Conservation (phyloP, 345 rosid genomes). For the Eucalyptus polyanthemos region DNA sequence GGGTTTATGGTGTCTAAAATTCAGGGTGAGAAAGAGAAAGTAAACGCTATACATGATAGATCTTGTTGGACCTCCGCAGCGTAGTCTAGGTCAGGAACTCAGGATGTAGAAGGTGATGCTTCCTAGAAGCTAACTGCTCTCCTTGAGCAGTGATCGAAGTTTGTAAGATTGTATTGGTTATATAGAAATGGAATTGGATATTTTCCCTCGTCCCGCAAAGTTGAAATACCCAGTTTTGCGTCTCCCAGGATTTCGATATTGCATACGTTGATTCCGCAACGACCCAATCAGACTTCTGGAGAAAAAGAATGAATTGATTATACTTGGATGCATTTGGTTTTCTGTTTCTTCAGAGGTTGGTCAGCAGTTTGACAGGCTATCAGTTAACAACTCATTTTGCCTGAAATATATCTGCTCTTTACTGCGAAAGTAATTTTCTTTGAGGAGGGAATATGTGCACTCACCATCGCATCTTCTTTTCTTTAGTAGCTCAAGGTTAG, state of each 20-base stretch:
- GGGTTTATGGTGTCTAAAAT: not conserved
- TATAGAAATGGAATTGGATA: not conserved
- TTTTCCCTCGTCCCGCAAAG: not conserved
- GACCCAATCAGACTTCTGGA: not conserved
- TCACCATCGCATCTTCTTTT: not conserved
- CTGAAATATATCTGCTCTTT: not conserved
- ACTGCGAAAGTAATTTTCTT: not conserved
- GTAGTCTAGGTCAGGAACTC: not conserved
- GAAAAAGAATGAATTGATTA: not conserved
- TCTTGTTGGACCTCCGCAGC: not conserved
- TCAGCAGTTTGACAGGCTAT: not conserved
- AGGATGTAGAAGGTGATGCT: not conserved
- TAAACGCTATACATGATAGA: not conserved
- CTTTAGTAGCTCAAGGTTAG: not conserved
- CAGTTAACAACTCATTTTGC: not conserved
- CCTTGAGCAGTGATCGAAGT: not conserved
- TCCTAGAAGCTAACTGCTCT: not conserved
- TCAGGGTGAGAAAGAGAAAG: not conserved
- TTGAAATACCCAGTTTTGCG: not conserved
- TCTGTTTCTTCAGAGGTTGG: not conserved
- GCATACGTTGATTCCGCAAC: not conserved
- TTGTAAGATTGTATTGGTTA: not conserved
- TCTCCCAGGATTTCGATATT: not conserved
- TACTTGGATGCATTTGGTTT: not conserved
- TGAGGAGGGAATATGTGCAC: not conserved